phyloP scores from a whole-genome alignment of 1,284 basidiomycete species.

The Cryptococcus jaspeensis region DNA sequence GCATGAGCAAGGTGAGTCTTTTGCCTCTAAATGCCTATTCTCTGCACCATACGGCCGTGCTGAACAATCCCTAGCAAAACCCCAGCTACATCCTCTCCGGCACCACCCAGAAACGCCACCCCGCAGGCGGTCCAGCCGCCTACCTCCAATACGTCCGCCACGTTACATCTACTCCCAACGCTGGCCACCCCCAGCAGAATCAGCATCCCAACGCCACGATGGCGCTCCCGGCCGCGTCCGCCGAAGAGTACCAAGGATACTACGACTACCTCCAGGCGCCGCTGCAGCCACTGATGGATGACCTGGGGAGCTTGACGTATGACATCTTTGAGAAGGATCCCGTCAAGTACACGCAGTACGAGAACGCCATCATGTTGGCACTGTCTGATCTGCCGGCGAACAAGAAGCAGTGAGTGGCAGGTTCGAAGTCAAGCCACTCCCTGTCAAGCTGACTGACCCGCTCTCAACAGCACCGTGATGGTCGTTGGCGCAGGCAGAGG shows the following conservation, averaged over 20 bases:
- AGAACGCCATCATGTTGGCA: constrained; percentile 86
- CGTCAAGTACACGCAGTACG: constrained; percentile 92
- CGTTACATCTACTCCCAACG: constrained; percentile 63
- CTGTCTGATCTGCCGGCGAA: constrained; percentile 63
- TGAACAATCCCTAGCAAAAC: constrained; percentile 59
- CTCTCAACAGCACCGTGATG: constrained; percentile 65
- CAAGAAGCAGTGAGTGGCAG: constrained; percentile 21
- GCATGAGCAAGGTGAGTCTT: constrained; percentile 72
- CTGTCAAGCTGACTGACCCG: background rate
- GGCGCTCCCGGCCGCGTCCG: constrained; percentile 64
- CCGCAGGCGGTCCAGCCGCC: constrained; percentile 75
- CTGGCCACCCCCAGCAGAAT: constrained; percentile 32
- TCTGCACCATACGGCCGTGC: background rate
- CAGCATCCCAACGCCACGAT: constrained; percentile 56
- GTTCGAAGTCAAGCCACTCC: background rate
- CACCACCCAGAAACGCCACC: constrained; percentile 64
- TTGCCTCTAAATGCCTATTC: too few species aligned
- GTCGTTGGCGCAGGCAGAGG: constrained; percentile 95
- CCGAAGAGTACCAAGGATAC: constrained; percentile 62
- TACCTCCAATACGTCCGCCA: constrained; percentile 89
- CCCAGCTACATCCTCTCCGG: constrained; percentile 79
- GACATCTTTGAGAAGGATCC: constrained; percentile 98
- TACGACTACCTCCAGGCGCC: constrained; percentile 95
- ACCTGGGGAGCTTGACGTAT: constrained; percentile 91
- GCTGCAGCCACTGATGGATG: constrained; percentile 95